Base-by-base conservation (phyloP, 2,329 filamentous ascomycete species). In the Penicillium expansum region DNA sequence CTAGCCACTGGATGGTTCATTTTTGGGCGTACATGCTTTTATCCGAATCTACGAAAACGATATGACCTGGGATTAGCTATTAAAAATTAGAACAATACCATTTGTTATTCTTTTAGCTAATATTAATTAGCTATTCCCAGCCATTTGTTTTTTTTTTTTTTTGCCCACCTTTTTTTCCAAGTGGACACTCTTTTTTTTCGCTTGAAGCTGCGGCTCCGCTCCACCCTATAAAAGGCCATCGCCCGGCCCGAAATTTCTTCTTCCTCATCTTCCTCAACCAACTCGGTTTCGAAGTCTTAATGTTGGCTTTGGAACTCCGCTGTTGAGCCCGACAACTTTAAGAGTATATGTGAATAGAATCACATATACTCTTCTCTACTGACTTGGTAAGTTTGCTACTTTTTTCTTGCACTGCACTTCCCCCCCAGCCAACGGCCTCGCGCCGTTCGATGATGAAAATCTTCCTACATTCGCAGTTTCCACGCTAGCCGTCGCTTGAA, bases 401-500 rank as follows among this genome's bases (percentile, higher is more conserved):
- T 47, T 37, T 1, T 57, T 52, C 55, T 41, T 52, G 37, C 45
- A 20, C 44, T 48, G 45, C 47, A 45, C n/a, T 50, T 48, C 32
- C 39, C 49, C 24, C 45, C 57, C 62, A 64, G 60, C 67, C 62
- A 63, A 48, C 50, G 61, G 64, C 63, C 47, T 55, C 24, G 45
- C 14, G 58, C 57, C 57, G 61, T 71, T 60, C 61, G 67, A 75
- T 74, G 73, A 75, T 75, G 73, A 75, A 75, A 75, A 71, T 37
- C 59, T 69, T 74, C 71, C 71, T 71, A 74, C 72, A 75, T 75
- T 75, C 73, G 73, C 71, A 73, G 71, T 72, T 73, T 73, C 69
- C 71, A 73, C 71, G 70, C 69, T 71, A 72, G 71, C 60, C 69
- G 67, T 71, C 69, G 69, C 56, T 66, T 69, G 67, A 71, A 72